phyloP scores from a whole-genome alignment of 805 yeast species.

The Lipomyces spencermartinsiae region DNA sequence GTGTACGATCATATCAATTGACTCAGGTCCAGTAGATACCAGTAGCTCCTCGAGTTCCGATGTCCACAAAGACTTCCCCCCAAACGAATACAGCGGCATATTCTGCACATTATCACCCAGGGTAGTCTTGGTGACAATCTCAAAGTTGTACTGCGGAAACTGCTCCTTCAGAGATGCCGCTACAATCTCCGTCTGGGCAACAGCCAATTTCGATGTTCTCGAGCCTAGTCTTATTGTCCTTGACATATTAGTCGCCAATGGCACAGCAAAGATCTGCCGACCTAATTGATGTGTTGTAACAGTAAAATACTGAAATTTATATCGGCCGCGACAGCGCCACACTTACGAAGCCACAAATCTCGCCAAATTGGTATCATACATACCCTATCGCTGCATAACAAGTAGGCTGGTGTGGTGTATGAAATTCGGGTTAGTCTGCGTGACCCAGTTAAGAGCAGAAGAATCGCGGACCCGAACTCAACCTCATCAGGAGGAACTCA shows the following conservation, averaged over 20 bases:
- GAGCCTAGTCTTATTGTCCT: slow-evolving; percentile 65
- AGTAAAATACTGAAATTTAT: neutral
- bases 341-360: too few species aligned
- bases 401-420: too few species aligned
- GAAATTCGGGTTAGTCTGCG: neutral
- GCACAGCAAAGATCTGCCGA: neutral
- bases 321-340: neutral
- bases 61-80: slow-evolving; percentile 97
- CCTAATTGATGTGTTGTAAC: neutral
- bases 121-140: slow-evolving; percentile 80
- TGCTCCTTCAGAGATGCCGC: slow-evolving; percentile 61
- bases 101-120: slow-evolving; percentile 88
- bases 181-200: slow-evolving; percentile 80
- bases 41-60: slow-evolving; percentile 86
- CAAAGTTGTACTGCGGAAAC: slow-evolving; percentile 72
- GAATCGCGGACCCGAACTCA: neutral
- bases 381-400: too few species aligned
- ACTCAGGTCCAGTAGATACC: slow-evolving; percentile 63
- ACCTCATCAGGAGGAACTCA: neutral
- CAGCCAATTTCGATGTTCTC: slow-evolving; percentile 85
- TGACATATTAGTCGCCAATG: neutral
- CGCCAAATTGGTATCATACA: too few species aligned
- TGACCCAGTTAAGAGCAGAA: neutral
- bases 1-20: slow-evolving; percentile 89
- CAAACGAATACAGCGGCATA: slow-evolving; percentile 89